phyloP scores from a whole-genome alignment of 2,329 filamentous ascomycete species.

The Penicillium sp. region DNA sequence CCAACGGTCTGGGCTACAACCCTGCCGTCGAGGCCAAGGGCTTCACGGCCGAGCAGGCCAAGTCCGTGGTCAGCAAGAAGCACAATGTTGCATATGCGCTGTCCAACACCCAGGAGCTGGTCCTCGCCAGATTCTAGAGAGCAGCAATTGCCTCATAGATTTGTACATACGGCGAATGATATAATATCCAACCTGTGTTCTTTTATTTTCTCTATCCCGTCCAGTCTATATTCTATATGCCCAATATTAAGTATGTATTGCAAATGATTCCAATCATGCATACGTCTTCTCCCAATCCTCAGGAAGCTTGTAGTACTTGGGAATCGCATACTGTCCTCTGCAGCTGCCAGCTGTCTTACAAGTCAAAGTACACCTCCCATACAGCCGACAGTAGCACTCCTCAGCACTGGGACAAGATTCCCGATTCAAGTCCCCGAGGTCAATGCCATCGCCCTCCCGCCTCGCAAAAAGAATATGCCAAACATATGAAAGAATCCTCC shows the following conservation, averaged over 20 bases:
- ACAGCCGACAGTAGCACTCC: conserved; percentile 50
- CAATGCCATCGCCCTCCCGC: conserved; percentile 25
- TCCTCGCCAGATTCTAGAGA: conserved; percentile 65
- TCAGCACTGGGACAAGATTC: conserved; percentile 40
- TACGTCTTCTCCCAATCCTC: conserved; percentile 36
- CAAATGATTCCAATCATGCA: conserved; percentile 15
- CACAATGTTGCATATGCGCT: conserved; percentile 73
- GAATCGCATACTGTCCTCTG: conserved; percentile 43
- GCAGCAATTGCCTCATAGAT: conserved; percentile 13
- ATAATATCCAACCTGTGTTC: not conserved
- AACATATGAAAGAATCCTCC: conserved; percentile 52
- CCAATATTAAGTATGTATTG: not conserved
- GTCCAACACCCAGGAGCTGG: conserved; percentile 72
- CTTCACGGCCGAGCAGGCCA: conserved; percentile 76
- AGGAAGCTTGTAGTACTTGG: conserved; percentile 40
- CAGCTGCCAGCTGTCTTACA: conserved; percentile 38
- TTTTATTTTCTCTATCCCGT: not conserved
- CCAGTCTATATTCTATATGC: not conserved
- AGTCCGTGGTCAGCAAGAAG: conserved; percentile 69
- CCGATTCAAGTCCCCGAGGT: conserved; percentile 41
- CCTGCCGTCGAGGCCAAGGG: conserved; percentile 87
- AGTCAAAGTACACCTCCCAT: conserved; percentile 43
- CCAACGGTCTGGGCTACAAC: conserved; percentile 80
- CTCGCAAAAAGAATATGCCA: conserved; percentile 54
- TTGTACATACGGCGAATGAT: conserved; percentile 5